Percentiles rank a stretch among this genome's conserved stretches.
Conservation (phyloP, 2,329 filamentous ascomycete species). For the Botrytis paeoniae region DNA sequence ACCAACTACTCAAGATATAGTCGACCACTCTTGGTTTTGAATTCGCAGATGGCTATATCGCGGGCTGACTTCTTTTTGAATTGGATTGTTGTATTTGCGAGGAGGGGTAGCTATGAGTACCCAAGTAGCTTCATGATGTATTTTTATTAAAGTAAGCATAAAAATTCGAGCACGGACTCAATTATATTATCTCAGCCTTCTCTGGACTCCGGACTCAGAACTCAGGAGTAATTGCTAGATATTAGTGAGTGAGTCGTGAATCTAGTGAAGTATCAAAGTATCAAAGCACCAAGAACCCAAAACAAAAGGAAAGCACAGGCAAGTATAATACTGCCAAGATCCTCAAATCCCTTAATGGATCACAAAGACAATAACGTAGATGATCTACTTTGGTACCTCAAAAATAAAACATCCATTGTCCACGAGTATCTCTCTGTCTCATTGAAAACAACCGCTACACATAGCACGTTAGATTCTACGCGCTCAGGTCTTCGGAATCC, state of each 20-base stretch:
- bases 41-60: not conserved
- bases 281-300: not conserved
- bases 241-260: not conserved
- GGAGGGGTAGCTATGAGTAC: not conserved
- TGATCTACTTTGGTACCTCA: not conserved
- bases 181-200: not conserved
- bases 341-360: not conserved
- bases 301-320: not conserved
- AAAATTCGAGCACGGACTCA: constrained; percentile 14
- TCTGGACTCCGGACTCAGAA: not conserved
- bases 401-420: not conserved
- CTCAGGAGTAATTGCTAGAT: not conserved
- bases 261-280: constrained; percentile 1
- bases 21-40: not conserved
- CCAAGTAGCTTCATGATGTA: not conserved
- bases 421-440: not conserved
- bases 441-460: not conserved
- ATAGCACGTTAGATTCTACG: not conserved
- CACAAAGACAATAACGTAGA: constrained; percentile 12
- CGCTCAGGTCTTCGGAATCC: not conserved
- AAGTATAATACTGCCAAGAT: not conserved
- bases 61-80: not conserved
- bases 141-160: not conserved
- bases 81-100: not conserved
- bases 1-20: not conserved